Evolutionary conservation across 73 alveolate species (phyloP).

Genomic region (Durusdinium trenchii): DNA sequence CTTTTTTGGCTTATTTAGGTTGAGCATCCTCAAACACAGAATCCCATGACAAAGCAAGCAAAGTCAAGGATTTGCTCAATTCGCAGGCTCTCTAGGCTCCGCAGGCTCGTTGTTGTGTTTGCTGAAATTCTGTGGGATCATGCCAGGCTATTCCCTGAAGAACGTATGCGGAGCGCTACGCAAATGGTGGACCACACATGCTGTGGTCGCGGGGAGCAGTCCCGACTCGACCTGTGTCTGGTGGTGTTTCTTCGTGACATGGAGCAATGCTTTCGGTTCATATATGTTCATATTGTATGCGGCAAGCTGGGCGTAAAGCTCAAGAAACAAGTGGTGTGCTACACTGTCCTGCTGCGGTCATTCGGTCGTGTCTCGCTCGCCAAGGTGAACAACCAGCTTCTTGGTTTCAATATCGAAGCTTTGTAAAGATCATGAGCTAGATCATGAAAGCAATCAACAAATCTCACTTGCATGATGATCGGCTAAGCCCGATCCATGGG

Average conservation of each 20-base stretch:
- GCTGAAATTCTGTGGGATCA: neutral
- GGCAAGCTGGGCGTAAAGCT: no score
- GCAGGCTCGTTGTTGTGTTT: no score
- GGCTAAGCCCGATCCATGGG: neutral
- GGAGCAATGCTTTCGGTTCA: no score
- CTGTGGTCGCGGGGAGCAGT: neutral
- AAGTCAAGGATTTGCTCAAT: no score
- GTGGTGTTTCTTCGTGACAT: constrained; percentile 4
- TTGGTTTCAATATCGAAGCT: neutral
- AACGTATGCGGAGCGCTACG: neutral
- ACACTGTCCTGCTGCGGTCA: no score
- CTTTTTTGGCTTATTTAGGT: no score
- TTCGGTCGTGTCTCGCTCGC: no score
- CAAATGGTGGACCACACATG: constrained; percentile 13
- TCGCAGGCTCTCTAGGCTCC: no score
- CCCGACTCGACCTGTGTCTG: neutral
- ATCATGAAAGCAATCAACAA: neutral
- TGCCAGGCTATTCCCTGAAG: neutral
- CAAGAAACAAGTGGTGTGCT: no score
- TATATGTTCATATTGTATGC: no score
- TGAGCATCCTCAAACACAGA: no score
- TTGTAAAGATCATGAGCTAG: neutral
- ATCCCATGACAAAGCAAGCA: no score
- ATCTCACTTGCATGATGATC: neutral
- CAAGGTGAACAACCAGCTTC: neutral